phyloP scores from a whole-genome alignment of 2,329 filamentous ascomycete genomes.

The Penicillium sumatraense region DNA sequence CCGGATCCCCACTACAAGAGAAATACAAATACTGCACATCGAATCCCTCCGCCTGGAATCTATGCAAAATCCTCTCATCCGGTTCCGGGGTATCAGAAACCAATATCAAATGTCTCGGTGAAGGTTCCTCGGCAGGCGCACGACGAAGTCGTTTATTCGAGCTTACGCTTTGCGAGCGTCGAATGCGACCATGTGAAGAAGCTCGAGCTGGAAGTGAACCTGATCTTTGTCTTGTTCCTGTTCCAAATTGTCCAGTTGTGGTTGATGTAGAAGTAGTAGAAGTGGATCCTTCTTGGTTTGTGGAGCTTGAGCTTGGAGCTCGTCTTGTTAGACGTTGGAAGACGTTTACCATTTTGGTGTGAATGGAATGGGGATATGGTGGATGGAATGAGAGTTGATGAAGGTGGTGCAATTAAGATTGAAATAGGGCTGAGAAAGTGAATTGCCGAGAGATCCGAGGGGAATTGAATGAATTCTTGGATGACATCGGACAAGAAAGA shows the following conservation, averaged over 20 bases:
- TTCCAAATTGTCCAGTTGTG: not conserved
- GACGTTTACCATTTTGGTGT: conserved; percentile 24
- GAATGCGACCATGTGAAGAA: conserved; percentile 9
- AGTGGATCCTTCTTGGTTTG: not conserved
- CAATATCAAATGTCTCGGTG: conserved; percentile 33
- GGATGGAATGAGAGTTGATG: not conserved
- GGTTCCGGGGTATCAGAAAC: conserved; percentile 47
- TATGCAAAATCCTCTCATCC: conserved; percentile 55
- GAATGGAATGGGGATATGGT: not conserved
- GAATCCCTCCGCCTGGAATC: conserved; percentile 64
- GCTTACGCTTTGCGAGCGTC: conserved; percentile 17
- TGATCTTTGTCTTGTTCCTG: not conserved
- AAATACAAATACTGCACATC: conserved; percentile 60
- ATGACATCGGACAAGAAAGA: conserved; percentile 14
- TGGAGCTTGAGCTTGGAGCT: conserved; percentile 16
- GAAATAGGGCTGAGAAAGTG: not conserved
- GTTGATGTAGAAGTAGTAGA: no score
- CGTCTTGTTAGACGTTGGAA: conserved; percentile 24
- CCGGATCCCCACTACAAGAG: conserved; percentile 28
- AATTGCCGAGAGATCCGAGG: not conserved
- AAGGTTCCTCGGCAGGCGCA: conserved; percentile 12
- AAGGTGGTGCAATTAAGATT: not conserved
- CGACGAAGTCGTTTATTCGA: conserved; percentile 21
- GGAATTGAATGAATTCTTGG: conserved; percentile 8
- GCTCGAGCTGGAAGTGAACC: not conserved